Evolutionary conservation across 768 basidiomycete genomes (phyloP).

Genomic region (Kwoniella heveanensis): DNA sequence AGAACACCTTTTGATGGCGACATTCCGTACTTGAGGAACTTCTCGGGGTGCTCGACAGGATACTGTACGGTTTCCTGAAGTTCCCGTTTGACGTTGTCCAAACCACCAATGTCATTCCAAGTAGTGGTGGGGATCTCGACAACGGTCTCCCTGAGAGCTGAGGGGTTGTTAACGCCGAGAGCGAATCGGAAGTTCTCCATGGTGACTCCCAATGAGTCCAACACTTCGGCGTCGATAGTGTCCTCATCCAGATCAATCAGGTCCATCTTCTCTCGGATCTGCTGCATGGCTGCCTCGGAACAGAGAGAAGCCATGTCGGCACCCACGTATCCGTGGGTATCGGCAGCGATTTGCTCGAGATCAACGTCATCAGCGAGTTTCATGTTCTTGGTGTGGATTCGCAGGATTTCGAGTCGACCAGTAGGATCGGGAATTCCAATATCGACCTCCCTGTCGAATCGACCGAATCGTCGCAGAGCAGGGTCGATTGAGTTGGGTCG

Average conservation of each 20-base stretch:
- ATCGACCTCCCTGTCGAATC: conserved; percentile 98
- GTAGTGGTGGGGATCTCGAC: conserved; percentile 98
- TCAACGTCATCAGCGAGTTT: conserved; percentile 96
- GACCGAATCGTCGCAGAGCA: conserved; percentile 95
- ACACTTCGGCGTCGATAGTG: conserved; percentile 98
- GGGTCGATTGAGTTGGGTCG: conserved; percentile 99
- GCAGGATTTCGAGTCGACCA: conserved; percentile 95
- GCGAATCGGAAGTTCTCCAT: conserved; percentile 99
- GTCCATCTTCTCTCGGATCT: conserved; percentile 99
- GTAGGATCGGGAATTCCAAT: conserved; percentile 99
- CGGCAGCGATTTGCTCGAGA: conserved; percentile 96
- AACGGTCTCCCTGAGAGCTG: conserved; percentile 97
- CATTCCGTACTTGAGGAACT: conserved; percentile 99
- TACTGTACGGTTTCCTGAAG: conserved; percentile 99
- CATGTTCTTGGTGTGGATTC: conserved; percentile 99
- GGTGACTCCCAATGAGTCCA: conserved; percentile 97
- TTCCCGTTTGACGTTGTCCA: conserved; percentile 99
- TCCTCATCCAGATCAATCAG: conserved; percentile 62
- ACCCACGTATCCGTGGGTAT: conserved; percentile 99
- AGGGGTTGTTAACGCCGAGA: conserved; percentile 94
- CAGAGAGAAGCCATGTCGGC: conserved; percentile 96
- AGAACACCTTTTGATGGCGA: conserved; percentile 98
- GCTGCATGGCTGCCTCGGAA: conserved; percentile 99
- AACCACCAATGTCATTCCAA: conserved; percentile 99
- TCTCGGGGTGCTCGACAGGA: conserved; percentile 99